Evolutionary conservation across 495 filamentous ascomycete species (phyloP).

Genomic region (Lichenothelia convexa): DNA sequence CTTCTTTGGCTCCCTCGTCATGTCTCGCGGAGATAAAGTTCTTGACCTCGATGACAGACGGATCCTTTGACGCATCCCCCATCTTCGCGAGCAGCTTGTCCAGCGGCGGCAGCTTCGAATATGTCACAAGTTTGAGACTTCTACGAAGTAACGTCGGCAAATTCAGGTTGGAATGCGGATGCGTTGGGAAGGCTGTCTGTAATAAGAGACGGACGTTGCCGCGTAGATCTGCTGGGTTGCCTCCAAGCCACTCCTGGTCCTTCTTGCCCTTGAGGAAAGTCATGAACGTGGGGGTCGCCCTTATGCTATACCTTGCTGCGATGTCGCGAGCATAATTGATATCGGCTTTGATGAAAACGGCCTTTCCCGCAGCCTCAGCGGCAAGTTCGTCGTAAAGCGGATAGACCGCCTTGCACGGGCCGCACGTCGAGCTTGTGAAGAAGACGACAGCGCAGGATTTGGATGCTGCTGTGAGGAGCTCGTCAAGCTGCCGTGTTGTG

Average conservation of each 20-base stretch:
- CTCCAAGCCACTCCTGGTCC: slow-evolving; percentile 65
- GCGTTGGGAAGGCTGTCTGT: slow-evolving; percentile 57
- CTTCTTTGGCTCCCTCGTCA: slow-evolving; percentile 33
- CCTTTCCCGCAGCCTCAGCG: slow-evolving; percentile 47
- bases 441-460: slow-evolving; percentile 66
- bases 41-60: slow-evolving; percentile 28
- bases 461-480: slow-evolving; percentile 36
- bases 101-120: slow-evolving; percentile 64
- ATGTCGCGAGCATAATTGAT: slow-evolving; percentile 48
- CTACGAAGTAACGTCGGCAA: slow-evolving; percentile 49
- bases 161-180: slow-evolving; percentile 52
- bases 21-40: slow-evolving; percentile 23
- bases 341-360: slow-evolving; percentile 70
- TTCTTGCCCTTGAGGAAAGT: slow-evolving; percentile 64
- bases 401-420: slow-evolving; percentile 69
- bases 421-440: slow-evolving; percentile 79
- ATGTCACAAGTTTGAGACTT: slow-evolving; percentile 48
- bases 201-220: slow-evolving; percentile 57
- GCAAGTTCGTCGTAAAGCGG: slow-evolving; percentile 71
- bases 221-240: slow-evolving; percentile 45
- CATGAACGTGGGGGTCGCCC: slow-evolving; percentile 77
- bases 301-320: slow-evolving; percentile 43
- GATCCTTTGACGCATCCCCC: slow-evolving; percentile 31
- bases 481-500: slow-evolving; percentile 39
- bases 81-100: slow-evolving; percentile 70